Evolutionary conservation across 2,329 filamentous ascomycete species (phyloP).

Genomic region (Cytospora mali): DNA sequence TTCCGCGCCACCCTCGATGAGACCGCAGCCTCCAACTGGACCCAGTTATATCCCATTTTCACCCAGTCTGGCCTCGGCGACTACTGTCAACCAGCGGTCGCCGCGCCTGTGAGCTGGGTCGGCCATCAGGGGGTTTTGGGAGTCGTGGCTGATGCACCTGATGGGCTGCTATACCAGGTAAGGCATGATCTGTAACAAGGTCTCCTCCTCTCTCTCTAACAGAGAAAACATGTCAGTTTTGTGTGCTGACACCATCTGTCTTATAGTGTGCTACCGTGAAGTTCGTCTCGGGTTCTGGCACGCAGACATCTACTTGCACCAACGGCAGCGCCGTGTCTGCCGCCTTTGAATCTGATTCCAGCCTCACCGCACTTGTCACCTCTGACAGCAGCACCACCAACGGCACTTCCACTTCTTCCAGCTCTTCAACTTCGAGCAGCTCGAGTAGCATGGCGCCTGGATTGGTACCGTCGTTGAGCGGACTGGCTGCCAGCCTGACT

Average conservation of each 20-base stretch:
- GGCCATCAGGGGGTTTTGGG: slow-evolving; percentile 59
- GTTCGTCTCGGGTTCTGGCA: slow-evolving; percentile 50
- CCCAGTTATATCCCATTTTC: slow-evolving; percentile 56
- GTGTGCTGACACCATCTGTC: not conserved
- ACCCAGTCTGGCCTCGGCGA: slow-evolving; percentile 56
- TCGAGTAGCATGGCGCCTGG: slow-evolving; percentile 19
- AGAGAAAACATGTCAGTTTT: too few relatives aligned
- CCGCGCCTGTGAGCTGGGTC: slow-evolving; percentile 51
- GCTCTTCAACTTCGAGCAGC: slow-evolving; percentile 19
- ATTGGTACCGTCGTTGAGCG: slow-evolving; percentile 14
- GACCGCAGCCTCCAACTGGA: slow-evolving; percentile 53
- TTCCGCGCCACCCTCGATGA: slow-evolving; percentile 59
- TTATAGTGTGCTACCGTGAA: slow-evolving; percentile 56
- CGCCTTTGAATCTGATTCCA: slow-evolving; percentile 36
- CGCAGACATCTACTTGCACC: slow-evolving; percentile 39
- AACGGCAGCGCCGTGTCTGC: slow-evolving; percentile 43
- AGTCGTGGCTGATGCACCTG: slow-evolving; percentile 54
- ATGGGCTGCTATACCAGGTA: slow-evolving; percentile 62
- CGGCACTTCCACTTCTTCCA: slow-evolving; percentile 30
- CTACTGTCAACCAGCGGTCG: slow-evolving; percentile 55
- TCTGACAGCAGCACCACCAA: slow-evolving; percentile 30
- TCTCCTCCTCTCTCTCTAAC: not conserved
- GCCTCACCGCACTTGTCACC: slow-evolving; percentile 38
- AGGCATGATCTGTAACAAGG: slow-evolving; percentile 29
- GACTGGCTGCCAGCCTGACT: slow-evolving; percentile 19